These are phyloP conservation scores for Termitomyces sp. DNA, from an alignment of 768 basidiomycete genomes.

Conservation along the genomic window DNA sequence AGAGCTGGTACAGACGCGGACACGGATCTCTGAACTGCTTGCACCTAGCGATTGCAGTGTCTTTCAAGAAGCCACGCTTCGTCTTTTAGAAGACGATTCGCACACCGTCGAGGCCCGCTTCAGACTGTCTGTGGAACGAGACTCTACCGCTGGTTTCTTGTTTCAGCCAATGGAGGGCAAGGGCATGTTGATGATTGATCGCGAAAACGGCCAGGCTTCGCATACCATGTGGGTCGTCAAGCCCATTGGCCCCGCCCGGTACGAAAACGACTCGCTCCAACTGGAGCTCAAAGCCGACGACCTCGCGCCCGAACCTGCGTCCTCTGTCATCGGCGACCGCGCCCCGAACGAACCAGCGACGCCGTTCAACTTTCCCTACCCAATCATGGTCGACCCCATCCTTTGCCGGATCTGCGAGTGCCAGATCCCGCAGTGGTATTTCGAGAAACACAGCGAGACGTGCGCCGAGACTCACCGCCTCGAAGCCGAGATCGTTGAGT, in stretches of 20 bases:
- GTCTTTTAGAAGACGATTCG: constrained; percentile 85
- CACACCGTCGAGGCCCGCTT: constrained; percentile 93
- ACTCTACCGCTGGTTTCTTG: constrained; percentile 46
- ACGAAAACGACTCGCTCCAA: constrained; percentile 59
- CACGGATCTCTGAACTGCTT: constrained; percentile 77
- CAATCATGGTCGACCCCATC: constrained; percentile 78
- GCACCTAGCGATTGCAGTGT: constrained; percentile 75
- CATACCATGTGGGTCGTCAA: constrained; percentile 99
- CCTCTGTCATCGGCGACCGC: constrained; percentile 31
- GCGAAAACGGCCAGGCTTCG: constrained; percentile 79
- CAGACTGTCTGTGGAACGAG: constrained; percentile 70
- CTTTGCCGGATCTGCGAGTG: constrained; percentile 98
- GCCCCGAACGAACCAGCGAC: constrained; percentile 43
- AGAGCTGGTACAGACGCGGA: constrained; percentile 67
- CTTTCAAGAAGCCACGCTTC: constrained; percentile 82
- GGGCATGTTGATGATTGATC: constrained; percentile 97
- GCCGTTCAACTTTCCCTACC: constrained; percentile 70
- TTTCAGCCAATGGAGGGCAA: constrained; percentile 94
- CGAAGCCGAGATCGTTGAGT: constrained; percentile 91
- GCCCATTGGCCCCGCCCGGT: constrained; percentile 68
- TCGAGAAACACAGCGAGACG: constrained; percentile 99
- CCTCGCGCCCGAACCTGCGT: constrained; percentile 35
- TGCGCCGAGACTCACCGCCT: constrained; percentile 94
- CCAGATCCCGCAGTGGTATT: constrained; percentile 97
- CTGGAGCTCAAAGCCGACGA: constrained; percentile 51